Evolutionary conservation across 306 rosid genomes (phyloP), one percentile per base, ranked within the genome.

Genomic region (Gastrolobium bilobum): DNA sequence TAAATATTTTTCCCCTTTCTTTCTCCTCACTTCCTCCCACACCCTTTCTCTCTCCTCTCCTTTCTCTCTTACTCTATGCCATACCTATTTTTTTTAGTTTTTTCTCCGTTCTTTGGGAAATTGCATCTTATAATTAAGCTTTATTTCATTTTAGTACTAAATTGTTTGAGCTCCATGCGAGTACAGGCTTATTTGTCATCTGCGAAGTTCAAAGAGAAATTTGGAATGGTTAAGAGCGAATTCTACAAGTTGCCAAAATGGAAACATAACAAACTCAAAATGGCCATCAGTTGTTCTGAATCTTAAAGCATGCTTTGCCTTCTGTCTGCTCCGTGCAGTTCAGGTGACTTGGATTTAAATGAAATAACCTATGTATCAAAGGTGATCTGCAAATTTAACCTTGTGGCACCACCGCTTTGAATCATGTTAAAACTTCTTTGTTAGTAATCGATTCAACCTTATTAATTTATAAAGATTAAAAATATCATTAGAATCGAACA

Each of bases 231-330:
- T 3, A 96, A 87, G 84, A 89, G 58, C 5, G 93, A 91, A 2
- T 93, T 96, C 75, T 86, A 85, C 88, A 91, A 84, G 90, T 79
- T 96, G 77, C 98, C 99, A 43, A 96, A 88, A 86, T 96, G 99
- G 99, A 96, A 96, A 85, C 99, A 96, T 87, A 96, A 93, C 92
- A 96, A 96, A 91, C 88, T 90, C 60, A 96, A 96, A 84, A 89
- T 91, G 94, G 93, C 93, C 42, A 78, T 90, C 94, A 90, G 33
- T 79, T 96, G 72, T 96, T 96, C 84, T 96, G 86, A 96, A 79
- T 76, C 76, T 81, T 73, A 63, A 44, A 71, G 44, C n/a, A 30
- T 33, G 71, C 75, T 73, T 65, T 2, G 29, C 77, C 77, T 67
- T 85, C 63, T 84, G 63, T 84, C 81, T 72, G 87, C 87, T 78